phyloP scores from a whole-genome alignment of 192 early-diverging fungal genomes.

The Coemansia guatemalensis region DNA sequence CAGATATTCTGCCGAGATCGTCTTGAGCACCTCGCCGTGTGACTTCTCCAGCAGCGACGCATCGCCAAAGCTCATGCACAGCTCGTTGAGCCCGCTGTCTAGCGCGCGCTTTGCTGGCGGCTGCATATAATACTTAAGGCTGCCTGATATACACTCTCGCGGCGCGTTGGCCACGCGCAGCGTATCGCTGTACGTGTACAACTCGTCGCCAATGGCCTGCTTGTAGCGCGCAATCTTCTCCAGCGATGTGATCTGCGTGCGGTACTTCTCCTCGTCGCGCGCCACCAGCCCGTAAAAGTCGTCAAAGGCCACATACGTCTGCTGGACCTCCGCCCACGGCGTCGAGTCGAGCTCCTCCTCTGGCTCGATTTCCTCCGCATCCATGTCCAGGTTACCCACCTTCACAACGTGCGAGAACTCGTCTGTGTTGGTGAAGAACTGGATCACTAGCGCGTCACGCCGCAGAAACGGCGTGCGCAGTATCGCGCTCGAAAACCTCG shows the following conservation, averaged over 20 bases:
- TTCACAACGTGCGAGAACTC: conserved; percentile 51
- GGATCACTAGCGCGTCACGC: conserved; percentile 48
- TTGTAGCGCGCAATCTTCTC: conserved; percentile 54
- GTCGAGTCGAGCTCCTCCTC: conserved; percentile 36
- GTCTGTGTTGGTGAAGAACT: conserved; percentile 56
- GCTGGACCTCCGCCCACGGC: conserved; percentile 33
- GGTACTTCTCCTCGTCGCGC: conserved; percentile 52
- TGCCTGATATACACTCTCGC: conserved; percentile 31
- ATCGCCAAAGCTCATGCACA: conserved; percentile 52
- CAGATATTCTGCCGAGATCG: conserved; percentile 52
- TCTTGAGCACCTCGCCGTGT: conserved; percentile 53
- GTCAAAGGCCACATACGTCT: conserved; percentile 44
- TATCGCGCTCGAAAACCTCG: conserved; percentile 50
- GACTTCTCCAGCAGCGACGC: conserved; percentile 49
- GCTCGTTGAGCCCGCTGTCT: conserved; percentile 41
- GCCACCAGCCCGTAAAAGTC: conserved; percentile 44
- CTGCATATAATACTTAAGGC: conserved; percentile 32
- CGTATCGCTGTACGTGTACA: conserved; percentile 47
- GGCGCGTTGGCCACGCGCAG: conserved; percentile 38
- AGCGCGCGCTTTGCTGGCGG: conserved; percentile 43
- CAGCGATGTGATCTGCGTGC: conserved; percentile 46
- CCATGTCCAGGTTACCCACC: conserved; percentile 49
- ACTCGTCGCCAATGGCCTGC: conserved; percentile 55
- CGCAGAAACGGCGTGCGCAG: conserved; percentile 52
- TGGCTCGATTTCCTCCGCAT: conserved; percentile 47